Base-by-base conservation (phyloP, 257 asterid genomes). In the Solanum etuberosum region DNA sequence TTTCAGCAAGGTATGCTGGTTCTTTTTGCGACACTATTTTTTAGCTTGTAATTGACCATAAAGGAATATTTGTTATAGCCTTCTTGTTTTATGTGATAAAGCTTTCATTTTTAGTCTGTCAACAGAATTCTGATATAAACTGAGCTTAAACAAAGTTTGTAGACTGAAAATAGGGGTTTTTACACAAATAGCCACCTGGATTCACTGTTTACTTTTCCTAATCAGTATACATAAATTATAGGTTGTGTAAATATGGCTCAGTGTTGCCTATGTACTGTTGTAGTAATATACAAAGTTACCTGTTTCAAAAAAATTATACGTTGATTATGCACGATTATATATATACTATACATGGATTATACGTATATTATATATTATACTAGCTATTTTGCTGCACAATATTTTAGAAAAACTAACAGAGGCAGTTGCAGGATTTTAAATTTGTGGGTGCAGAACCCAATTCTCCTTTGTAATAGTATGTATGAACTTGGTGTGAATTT, bases 1-100 rank as follows among this genome's bases (percentile, higher is more conserved):
- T 63, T 87, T 93, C 87, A 85, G 92, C 37, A 71, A 94, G 98
- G 99, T 94, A 72, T 72, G n/a, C 27, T 20, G 42, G 25, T 70
- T 70, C 42, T 70, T 70, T 68, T 16, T 70, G 25, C 1, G 77
- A 31, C 42, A 31, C 14, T 70, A 31, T 15, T 16, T 31, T 70
- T 70, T 70, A 71, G 80, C 37, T 12, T 71, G 46, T 72, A 34
- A 20, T 72, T 72, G 80, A 46, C 27, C 15, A 34, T 20, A 13
- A 72, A 72, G 80, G 80, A 35, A 35, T 72, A 4, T 18, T 72
- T 72, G 0, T 72, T 72, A 18, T 35, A 20, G 46, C 14, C 43
- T 72, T 72, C 29, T 42, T 5, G 16, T 72, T 72, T 72, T 72
- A 72, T 72, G 46, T 72, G 80, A 35, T 34, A 72, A 16, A 25